Base-by-base conservation (phyloP, 1,284 basidiomycete species). In the Microbotryum saponariae region DNA sequence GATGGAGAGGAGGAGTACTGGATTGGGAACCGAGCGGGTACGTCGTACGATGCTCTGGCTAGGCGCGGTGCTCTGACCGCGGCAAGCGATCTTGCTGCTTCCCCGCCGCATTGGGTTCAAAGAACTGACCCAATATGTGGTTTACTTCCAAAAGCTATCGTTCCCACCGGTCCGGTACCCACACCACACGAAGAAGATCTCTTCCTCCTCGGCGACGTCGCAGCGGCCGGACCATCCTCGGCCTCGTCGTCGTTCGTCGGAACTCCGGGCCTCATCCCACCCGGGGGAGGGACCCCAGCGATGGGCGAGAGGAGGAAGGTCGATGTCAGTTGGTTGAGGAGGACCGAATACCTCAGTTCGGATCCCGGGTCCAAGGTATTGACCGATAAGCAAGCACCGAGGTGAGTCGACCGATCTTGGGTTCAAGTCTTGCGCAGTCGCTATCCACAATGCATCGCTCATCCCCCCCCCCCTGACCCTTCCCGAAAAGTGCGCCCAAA, bases 301-400 rank as follows among this genome's bases (percentile, higher is more conserved):
- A 58, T 58, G 51, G 59, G 62, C 21, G 66, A 65, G 10, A 60
- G 63, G 47, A 68, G 73, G 59, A 63, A 72, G 21, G 68, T 73
- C 9, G 83, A 89, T 60, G 90, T 93, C 16, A 81, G 89, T 6
- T 96, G 91, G 91, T 79, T 96, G 62, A 82, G 91, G 57, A 89
- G 87, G 74, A 91, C 90, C 1, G 89, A 90, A 70, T 91, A 93
- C 72, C 81, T 92, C 64, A 86, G 51, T 42, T 63, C 60, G 42
- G 61, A 66, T 42, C 42, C 56, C 18, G 46, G 54, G 12, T 60
- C 25, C 55, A 56, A 59, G 44, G 51, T 27, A 49, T 48, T 54
- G 48, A 51, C 14, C 14, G 37, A 42, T 18, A 42, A 42, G 37
- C 37, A 14, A 6, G 37, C 37, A 42, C 37, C 37, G 16, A 42